Conservation (phyloP, 2,329 filamentous ascomycete genomes). For the Nemania sp. region DNA sequence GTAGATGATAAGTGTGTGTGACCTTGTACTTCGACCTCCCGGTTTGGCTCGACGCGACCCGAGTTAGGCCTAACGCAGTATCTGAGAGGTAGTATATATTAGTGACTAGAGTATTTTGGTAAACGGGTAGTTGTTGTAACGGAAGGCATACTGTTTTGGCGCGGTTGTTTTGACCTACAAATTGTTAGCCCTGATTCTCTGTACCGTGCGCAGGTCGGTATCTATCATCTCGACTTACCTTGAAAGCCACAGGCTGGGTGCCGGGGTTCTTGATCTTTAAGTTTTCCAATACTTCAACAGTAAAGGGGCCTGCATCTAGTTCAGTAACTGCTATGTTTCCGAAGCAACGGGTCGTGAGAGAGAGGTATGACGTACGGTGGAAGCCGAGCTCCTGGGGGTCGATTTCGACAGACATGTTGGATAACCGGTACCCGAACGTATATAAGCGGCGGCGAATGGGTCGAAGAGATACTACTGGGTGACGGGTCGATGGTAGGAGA, state of each 20-base stretch:
- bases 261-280: conserved; percentile 75
- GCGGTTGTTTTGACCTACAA: conserved; percentile 96
- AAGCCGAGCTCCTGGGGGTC: conserved; percentile 93
- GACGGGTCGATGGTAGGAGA: background rate
- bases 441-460: conserved; percentile 8
- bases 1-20: conserved; percentile 51
- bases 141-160: conserved; percentile 87
- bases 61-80: conserved; percentile 99
- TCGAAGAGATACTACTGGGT: conserved; percentile 7
- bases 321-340: conserved; percentile 21
- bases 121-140: conserved; percentile 34
- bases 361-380: conserved; percentile 74
- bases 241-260: conserved; percentile 74
- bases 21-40: conserved; percentile 94
- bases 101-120: conserved; percentile 40
- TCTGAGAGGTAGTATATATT: conserved; percentile 62
- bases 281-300: conserved; percentile 72
- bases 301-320: conserved; percentile 69
- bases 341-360: conserved; percentile 33
- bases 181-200: conserved; percentile 28
- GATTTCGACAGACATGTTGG: conserved; percentile 92
- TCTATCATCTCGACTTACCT: conserved; percentile 62
- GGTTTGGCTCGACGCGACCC: conserved; percentile 90
- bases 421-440: conserved; percentile 16
- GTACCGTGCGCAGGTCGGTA: background rate